These are phyloP conservation scores for Kregervanrija fluxuum DNA, from an alignment of 805 yeast genomes.

Conservation along the genomic window DNA sequence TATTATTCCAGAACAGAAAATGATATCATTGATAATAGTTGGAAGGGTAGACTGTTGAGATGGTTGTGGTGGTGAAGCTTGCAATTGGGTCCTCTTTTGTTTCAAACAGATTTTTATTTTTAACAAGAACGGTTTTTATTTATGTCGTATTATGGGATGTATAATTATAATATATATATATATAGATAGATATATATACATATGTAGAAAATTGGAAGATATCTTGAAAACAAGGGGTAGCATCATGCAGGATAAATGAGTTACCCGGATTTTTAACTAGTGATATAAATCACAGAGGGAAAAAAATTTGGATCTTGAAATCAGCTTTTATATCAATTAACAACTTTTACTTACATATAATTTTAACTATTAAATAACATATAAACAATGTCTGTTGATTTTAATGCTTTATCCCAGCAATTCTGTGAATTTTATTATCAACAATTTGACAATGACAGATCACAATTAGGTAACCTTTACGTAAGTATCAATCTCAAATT, in stretches of 20 bases:
- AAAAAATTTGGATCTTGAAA: neutral
- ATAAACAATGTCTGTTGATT: slow-evolving; percentile 27
- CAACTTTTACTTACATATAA: neutral
- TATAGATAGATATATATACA: too few relatives aligned
- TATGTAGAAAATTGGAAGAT: too few relatives aligned
- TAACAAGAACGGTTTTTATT: too few relatives aligned
- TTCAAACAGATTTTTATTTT: too few relatives aligned
- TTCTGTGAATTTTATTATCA: slow-evolving; percentile 93
- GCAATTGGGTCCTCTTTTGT: too few relatives aligned
- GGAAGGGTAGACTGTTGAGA: slow-evolving; percentile 9
- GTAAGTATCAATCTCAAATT: slow-evolving; percentile 27
- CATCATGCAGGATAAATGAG: too few relatives aligned
- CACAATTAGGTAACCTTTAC: slow-evolving; percentile 87
- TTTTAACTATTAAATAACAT: neutral
- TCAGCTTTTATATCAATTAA: neutral
- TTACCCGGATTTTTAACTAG: too few relatives aligned
- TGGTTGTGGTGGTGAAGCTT: slow-evolving; percentile 1
- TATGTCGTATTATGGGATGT: too few relatives aligned
- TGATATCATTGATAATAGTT: slow-evolving; percentile 13
- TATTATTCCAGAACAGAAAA: slow-evolving; percentile 8
- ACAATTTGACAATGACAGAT: slow-evolving; percentile 88
- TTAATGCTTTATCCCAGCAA: slow-evolving; percentile 43
- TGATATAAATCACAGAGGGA: too few relatives aligned
- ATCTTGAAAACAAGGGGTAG: too few relatives aligned
- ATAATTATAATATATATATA: too few relatives aligned